Conservation (phyloP, 306 rosid species). For the Rosa multiflora region DNA sequence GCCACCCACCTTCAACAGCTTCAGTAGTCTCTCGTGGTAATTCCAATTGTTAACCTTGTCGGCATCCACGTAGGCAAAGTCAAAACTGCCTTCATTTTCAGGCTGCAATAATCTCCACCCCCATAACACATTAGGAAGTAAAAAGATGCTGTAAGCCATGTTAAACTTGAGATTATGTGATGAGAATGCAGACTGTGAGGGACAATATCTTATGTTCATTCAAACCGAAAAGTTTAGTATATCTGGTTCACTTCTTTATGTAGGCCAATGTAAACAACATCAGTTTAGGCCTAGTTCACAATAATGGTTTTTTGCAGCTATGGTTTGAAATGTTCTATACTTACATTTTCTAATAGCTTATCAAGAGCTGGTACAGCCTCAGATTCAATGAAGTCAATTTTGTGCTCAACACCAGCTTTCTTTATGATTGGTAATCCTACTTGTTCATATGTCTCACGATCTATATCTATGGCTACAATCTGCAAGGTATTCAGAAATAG, state of each 20-base stretch:
- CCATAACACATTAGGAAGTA: not conserved
- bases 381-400: conserved; percentile 54
- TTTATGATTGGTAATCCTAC: conserved; percentile 53
- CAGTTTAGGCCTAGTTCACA: too few relatives aligned
- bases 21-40: conserved; percentile 56
- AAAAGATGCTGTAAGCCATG: not conserved
- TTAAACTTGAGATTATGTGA: not conserved
- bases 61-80: conserved; percentile 56
- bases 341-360: conserved; percentile 49
- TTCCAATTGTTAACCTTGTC: conserved; percentile 49
- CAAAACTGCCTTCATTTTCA: conserved; percentile 47
- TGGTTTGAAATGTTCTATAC: not conserved
- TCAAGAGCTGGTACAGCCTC: conserved; percentile 55
- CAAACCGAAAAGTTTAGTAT: too few relatives aligned
- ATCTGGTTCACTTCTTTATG: too few relatives aligned
- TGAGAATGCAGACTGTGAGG: not conserved
- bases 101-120: conserved; percentile 28
- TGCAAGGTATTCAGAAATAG: conserved; percentile 18
- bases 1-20: conserved; percentile 51
- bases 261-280: too few relatives aligned
- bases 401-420: conserved; percentile 66
- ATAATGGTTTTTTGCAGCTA: too few relatives aligned
- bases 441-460: conserved; percentile 42
- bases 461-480: conserved; percentile 55
- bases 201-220: too few relatives aligned